Conservation (phyloP, 371 early-diverging fungal genomes). For the Mucor irregularis region DNA sequence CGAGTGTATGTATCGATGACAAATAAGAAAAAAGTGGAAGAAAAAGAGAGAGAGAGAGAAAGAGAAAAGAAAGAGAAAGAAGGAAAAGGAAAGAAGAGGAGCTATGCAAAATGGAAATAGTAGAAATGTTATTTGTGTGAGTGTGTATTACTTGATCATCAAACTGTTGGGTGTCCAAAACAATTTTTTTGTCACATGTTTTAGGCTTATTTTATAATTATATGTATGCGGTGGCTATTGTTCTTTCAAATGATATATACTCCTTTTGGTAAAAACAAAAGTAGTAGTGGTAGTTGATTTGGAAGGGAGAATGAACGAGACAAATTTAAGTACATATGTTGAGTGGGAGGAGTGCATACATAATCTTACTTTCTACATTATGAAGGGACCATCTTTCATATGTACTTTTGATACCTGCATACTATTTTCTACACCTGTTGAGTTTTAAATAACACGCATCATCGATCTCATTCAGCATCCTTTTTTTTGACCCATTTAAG, state of each 20-base stretch:
- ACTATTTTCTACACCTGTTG: no score
- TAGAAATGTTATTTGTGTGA: no score
- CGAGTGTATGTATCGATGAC: background rate
- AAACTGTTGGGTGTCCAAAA: background rate
- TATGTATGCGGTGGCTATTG: background rate
- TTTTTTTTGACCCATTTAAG: no score
- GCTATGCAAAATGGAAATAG: background rate
- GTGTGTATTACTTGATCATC: conserved; percentile 6
- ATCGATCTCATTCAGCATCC: no score
- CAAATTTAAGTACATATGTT: no score
- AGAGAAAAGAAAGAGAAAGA: background rate
- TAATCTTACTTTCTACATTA: no score
- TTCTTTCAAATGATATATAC: conserved; percentile 4
- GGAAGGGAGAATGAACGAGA: no score
- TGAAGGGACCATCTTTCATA: background rate
- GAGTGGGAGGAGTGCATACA: no score
- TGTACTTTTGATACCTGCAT: no score
- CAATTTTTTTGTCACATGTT: background rate
- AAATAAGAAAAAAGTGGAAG: background rate
- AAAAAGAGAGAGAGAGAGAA: background rate
- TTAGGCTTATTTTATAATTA: conserved; percentile 1
- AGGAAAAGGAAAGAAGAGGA: background rate
- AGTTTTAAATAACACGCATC: no score
- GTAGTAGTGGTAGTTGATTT: no score
- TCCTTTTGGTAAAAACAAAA: no score